Conservation (phyloP, 2,329 filamentous ascomycete species). For the Periconia digitata region DNA sequence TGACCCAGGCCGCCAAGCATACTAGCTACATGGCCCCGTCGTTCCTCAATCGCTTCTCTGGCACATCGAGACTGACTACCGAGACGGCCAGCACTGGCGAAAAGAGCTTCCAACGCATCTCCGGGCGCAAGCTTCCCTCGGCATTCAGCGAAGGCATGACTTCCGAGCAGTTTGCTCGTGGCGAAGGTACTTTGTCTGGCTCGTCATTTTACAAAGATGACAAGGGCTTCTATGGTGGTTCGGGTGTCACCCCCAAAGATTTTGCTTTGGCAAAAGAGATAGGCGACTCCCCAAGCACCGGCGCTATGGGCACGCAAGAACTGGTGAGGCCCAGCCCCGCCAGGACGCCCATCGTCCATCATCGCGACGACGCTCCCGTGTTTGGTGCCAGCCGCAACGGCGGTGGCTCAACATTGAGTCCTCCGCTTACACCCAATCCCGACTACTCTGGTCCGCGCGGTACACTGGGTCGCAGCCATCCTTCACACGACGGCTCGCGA, state of each 20-base stretch:
- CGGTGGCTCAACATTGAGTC: conserved; percentile 32
- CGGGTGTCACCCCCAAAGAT: conserved; percentile 26
- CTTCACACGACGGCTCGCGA: conserved; percentile 50
- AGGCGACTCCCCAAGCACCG: conserved; percentile 21
- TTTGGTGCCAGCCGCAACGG: conserved; percentile 23
- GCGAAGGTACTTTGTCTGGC: conserved; percentile 35
- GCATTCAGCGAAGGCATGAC: conserved; percentile 53
- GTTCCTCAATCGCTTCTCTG: conserved; percentile 43
- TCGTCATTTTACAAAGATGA: conserved; percentile 51
- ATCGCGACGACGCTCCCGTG: conserved; percentile 35
- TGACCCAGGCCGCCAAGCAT: conserved; percentile 41
- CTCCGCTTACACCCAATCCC: conserved; percentile 43
- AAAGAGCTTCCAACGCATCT: conserved; percentile 50
- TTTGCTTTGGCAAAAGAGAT: conserved; percentile 29
- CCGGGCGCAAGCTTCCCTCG: conserved; percentile 52
- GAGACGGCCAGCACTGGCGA: conserved; percentile 43
- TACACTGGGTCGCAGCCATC: conserved; percentile 47
- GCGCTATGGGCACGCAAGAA: conserved; percentile 25
- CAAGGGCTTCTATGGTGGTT: conserved; percentile 44
- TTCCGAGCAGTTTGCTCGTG: conserved; percentile 38
- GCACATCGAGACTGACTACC: conserved; percentile 38
- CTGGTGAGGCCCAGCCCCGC: conserved; percentile 59
- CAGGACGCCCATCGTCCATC: conserved; percentile 61
- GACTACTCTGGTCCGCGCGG: conserved; percentile 26
- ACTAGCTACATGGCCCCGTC: conserved; percentile 44